Evolutionary conservation across 345 rosid species (phyloP).

Genomic region (Eucalyptus pauciflora): DNA sequence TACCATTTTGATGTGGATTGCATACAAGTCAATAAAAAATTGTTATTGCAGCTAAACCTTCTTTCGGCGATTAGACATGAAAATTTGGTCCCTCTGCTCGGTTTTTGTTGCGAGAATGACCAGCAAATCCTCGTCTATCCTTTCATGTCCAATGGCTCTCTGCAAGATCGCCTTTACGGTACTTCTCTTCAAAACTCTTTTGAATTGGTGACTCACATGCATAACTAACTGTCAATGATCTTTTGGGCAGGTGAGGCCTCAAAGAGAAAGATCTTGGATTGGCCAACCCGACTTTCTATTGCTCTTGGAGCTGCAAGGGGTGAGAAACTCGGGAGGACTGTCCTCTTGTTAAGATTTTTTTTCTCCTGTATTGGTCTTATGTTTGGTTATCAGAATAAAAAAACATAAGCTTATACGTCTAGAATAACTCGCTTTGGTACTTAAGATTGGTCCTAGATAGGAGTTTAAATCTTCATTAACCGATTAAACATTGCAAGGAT

Average conservation of each 20-base stretch:
- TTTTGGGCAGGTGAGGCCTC: constrained; percentile 45
- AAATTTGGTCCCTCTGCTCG: constrained; percentile 60
- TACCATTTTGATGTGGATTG: not conserved
- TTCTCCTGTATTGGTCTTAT: not conserved
- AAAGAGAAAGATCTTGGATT: constrained; percentile 52
- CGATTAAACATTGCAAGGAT: not conserved
- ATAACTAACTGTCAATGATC: not conserved
- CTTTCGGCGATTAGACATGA: constrained; percentile 57
- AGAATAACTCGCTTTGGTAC: not conserved
- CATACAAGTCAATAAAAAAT: not conserved
- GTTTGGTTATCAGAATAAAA: not conserved
- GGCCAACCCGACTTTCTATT: constrained; percentile 64
- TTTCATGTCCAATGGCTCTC: constrained; percentile 68
- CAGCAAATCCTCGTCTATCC: constrained; percentile 69
- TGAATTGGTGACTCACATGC: not conserved
- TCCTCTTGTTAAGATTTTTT: not conserved
- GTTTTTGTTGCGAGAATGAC: constrained; percentile 53
- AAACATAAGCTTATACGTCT: not conserved
- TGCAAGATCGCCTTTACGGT: constrained; percentile 69
- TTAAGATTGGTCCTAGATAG: not conserved
- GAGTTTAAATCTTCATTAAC: not conserved
- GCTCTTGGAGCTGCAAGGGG: constrained; percentile 72
- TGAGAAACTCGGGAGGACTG: not conserved
- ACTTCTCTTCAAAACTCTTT: not conserved
- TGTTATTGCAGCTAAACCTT: constrained; percentile 39